Evolutionary conservation across 2,329 filamentous ascomycete species (phyloP).

Genomic region (Cladophialophora carrionii): DNA sequence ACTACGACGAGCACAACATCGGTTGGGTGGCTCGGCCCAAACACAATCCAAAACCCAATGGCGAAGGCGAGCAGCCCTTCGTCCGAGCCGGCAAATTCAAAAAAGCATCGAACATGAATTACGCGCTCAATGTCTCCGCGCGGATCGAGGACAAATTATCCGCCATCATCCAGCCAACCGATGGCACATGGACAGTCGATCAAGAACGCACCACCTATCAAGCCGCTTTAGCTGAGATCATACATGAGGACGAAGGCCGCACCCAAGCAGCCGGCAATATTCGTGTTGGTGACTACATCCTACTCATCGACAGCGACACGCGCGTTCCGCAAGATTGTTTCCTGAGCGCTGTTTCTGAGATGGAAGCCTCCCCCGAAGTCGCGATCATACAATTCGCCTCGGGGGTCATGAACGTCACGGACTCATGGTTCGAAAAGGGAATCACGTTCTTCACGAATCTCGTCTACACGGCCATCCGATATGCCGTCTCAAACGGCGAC

Average conservation of each 20-base stretch:
- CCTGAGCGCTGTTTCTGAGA: conserved; percentile 70
- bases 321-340: conserved; percentile 69
- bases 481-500: conserved; percentile 71
- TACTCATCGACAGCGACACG: conserved; percentile 71
- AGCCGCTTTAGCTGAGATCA: conserved; percentile 53
- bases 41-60: conserved; percentile 52
- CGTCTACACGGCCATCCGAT: conserved; percentile 73
- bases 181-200: conserved; percentile 40
- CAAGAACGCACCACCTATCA: conserved; percentile 55
- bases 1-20: conserved; percentile 56
- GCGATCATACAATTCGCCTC: conserved; percentile 73
- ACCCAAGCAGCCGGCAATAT: conserved; percentile 80
- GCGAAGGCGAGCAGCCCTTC: conserved; percentile 28
- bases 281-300: conserved; percentile 77
- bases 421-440: conserved; percentile 73
- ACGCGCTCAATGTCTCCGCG: conserved; percentile 64
- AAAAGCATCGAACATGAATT: conserved; percentile 78
- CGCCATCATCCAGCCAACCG: conserved; percentile 18
- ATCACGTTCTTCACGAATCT: conserved; percentile 80
- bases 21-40: conserved; percentile 56
- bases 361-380: conserved; percentile 70
- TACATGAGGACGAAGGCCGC: conserved; percentile 57
- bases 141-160: conserved; percentile 64
- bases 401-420: conserved; percentile 75
- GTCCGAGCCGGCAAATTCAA: conserved; percentile 67